Evolutionary conservation across 2,329 filamentous ascomycete species (phyloP).

Genomic region (Cryphonectria nitschkei): DNA sequence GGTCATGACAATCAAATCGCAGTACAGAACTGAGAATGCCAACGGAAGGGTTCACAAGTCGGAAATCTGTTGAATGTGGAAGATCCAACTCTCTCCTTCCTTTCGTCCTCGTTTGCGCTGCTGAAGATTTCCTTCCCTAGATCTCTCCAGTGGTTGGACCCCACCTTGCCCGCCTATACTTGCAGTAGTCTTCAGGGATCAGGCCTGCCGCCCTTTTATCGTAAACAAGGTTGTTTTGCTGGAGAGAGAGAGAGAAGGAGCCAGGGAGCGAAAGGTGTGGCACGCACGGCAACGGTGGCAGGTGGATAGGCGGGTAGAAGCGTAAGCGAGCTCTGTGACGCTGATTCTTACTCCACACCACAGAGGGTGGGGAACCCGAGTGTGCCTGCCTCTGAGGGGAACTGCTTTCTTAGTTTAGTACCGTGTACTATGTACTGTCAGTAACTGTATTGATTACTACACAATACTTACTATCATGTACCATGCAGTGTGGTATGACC

Average conservation of each 20-base stretch:
- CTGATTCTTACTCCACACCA: constrained; percentile 5
- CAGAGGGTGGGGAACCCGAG: neutral
- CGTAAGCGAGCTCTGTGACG: constrained; percentile 22
- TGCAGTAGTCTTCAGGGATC: constrained; percentile 17
- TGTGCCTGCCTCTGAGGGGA: neutral
- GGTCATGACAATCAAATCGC: neutral
- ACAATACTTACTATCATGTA: neutral
- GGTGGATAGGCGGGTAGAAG: constrained; percentile 10
- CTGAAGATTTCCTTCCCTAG: neutral
- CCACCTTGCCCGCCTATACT: too few relatives aligned
- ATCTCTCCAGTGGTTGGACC: too few relatives aligned
- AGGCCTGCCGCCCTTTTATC: constrained; percentile 1
- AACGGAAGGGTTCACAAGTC: neutral
- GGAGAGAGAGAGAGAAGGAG: neutral
- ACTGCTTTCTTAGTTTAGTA: neutral
- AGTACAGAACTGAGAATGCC: neutral
- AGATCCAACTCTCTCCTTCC: neutral
- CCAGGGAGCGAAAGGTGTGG: neutral
- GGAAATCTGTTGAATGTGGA: neutral
- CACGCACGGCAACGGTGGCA: neutral
- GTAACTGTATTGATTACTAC: neutral
- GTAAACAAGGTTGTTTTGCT: neutral
- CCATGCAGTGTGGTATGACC: too few relatives aligned
- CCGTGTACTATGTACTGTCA: neutral
- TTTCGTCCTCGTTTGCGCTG: neutral